Conservation (phyloP, 2,329 filamentous ascomycete genomes). For the Macrophomina tecta region DNA sequence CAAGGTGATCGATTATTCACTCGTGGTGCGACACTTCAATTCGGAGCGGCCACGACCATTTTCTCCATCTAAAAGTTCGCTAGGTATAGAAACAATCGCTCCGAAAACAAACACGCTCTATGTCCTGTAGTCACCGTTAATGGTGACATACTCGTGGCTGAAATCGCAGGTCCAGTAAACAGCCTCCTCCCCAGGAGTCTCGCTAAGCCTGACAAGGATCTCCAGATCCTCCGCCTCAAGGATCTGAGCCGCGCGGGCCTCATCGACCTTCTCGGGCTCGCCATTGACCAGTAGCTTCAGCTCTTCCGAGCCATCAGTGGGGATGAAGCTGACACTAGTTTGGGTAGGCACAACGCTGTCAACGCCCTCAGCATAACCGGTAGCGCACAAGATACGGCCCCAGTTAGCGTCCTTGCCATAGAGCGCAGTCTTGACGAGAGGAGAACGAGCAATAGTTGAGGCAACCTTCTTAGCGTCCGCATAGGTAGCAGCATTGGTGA, state of each 20-base stretch:
- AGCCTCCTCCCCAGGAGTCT: conserved; percentile 66
- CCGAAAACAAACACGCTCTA: conserved; percentile 36
- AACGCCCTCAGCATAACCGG: conserved; percentile 77
- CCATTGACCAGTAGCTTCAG: conserved; percentile 78
- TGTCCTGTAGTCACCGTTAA: conserved; percentile 71
- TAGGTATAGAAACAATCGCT: conserved; percentile 18
- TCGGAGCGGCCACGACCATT: background rate
- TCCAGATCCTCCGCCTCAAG: conserved; percentile 77
- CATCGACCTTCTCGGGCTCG: conserved; percentile 80
- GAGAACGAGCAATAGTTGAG: conserved; percentile 85
- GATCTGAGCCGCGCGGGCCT: conserved; percentile 77
- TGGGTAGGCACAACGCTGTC: conserved; percentile 69
- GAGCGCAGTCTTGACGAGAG: conserved; percentile 94
- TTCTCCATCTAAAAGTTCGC: background rate
- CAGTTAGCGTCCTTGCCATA: conserved; percentile 99
- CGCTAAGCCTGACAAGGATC: conserved; percentile 76
- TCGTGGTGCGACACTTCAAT: background rate
- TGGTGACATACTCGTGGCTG: conserved; percentile 79
- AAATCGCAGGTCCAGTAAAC: conserved; percentile 88
- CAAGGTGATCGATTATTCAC: background rate
- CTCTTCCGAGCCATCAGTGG: conserved; percentile 76
- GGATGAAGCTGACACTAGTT: conserved; percentile 80
- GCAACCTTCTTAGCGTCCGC: conserved; percentile 79
- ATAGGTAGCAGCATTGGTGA: conserved; percentile 74
- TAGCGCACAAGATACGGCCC: conserved; percentile 94